Conservation (phyloP, 2,329 filamentous ascomycete genomes). For the Zymoseptoria crescenta region DNA sequence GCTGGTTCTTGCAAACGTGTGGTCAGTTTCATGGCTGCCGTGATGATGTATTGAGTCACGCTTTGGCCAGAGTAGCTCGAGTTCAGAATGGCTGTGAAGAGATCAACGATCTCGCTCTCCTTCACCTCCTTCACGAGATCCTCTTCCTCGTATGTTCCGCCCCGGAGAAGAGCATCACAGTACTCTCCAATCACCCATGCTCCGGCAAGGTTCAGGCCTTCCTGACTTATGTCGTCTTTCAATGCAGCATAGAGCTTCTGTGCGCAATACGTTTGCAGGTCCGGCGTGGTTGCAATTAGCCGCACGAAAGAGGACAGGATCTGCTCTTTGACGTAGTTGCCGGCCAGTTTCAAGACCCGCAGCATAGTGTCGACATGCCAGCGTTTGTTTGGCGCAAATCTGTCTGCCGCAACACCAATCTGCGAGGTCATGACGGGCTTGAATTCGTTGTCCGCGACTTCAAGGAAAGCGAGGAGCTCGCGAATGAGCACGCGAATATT, state of each 20-base stretch:
- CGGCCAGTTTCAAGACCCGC: conserved; percentile 82
- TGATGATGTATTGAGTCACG: conserved; percentile 92
- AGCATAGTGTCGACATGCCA: conserved; percentile 99
- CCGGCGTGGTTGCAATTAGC: conserved; percentile 86
- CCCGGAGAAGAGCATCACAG: conserved; percentile 78
- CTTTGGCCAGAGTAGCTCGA: conserved; percentile 90
- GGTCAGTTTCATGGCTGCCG: conserved; percentile 88
- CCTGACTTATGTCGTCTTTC: conserved; percentile 95
- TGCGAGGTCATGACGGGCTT: conserved; percentile 98
- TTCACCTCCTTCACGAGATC: conserved; percentile 76
- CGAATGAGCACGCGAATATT: conserved; percentile 91
- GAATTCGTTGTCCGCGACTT: conserved; percentile 97
- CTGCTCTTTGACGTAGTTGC: conserved; percentile 95
- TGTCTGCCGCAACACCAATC: conserved; percentile 92
- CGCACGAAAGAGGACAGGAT: conserved; percentile 95
- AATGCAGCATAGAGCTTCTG: conserved; percentile 88
- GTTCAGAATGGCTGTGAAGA: conserved; percentile 87
- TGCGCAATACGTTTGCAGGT: conserved; percentile 91
- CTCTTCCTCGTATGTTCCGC: conserved; percentile 89
- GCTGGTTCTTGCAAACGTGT: conserved; percentile 73
- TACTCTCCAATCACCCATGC: conserved; percentile 98
- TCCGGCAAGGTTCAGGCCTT: conserved; percentile 84
- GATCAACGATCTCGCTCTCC: conserved; percentile 81
- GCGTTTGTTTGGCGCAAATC: conserved; percentile 91
- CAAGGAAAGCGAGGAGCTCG: conserved; percentile 87